Base-by-base conservation (phyloP, 495 filamentous ascomycete species). In the Trichoderma orchidacearum region DNA sequence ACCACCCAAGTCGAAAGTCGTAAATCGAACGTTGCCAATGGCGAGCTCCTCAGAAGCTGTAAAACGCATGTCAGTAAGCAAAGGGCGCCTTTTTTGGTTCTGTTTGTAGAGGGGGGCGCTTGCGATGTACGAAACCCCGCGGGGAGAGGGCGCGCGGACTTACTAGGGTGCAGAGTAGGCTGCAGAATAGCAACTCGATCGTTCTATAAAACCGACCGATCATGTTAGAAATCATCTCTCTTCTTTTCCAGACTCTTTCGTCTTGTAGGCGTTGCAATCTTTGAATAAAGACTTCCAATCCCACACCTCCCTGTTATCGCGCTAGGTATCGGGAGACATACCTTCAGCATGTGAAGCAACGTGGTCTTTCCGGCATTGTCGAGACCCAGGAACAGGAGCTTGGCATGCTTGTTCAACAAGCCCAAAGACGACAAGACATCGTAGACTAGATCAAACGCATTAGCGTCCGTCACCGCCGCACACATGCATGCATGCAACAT, bases 321-420 rank as follows among this genome's bases (percentile, higher is more conserved):
- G n/a, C n/a, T n/a, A n/a, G n/a, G 35, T 25, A 51, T 28, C 52
- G 21, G 27, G 7, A 27, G 23, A 27, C 82, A 66, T 70, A 89
- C 87, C 87, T 96, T 96, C 69, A 94, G 70, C 90, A 93, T 91
- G 70, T 92, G 87, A 61, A 93, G 72, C 55, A 92, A 73, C 30
- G 93, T 97, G 18, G 94, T 98, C 78, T 98, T 96, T 70, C 92
- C 93, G 51, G 93, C 93, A 79, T 96, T 96, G 72, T 98, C 93
- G 58, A 96, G 85, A 58, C 92, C 90, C 48, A 96, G 84, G 72
- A 94, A 94, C 55, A 95, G 82, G 45, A 95, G 82, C 79, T 95
- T 94, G 60, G 86, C 89, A 69, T 95, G 88, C 81, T 98, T 97
- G 82, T 97, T 97, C 58, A 89, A 76, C 61, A 98, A 81, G 57